Evolutionary conservation across 23 red algal genomes (phyloP), one percentile per base, ranked within the genome.

Genomic region (Chondrus crispus): DNA sequence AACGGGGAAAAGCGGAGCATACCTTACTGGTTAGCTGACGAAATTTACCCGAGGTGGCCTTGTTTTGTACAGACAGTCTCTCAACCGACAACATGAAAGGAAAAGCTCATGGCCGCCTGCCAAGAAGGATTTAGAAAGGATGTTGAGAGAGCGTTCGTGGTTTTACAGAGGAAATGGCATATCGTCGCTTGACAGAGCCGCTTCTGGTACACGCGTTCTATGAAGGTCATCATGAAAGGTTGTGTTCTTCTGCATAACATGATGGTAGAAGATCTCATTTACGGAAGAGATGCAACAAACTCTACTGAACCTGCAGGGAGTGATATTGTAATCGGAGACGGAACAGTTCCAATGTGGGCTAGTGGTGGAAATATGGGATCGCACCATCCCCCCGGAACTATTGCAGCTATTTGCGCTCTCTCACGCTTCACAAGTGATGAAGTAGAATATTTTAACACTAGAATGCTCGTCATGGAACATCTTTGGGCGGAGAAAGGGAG

Each of bases 211-310:
- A 51, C 12, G 30, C 13, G 5, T 35, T 58, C 9, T 4, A 89
- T 89, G 45, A 7, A 50, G 11, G 42, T 16, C 53, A 35, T 78
- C 22, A 77, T 60, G 18, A 18, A 51, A 55, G 37, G 46, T n/a
- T 89, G 85, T 42, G 76, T 89, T 37, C 48, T 89, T 76, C 40
- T 89, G 5, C 66, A 89, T 28, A 89, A 89, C 18, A 89, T 89
- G 68, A 63, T 89, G 11, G 85, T 89, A 6, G 46, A 89, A 20
- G 30, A 89, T 5, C 32, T n/a, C 14, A 18, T 71, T 5, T 8
- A 33, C 30, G 77, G 41, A 7, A 50, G 58, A 40, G 46, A 58
- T 22, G 5, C 24, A 45, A 62, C 46, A 10, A n/a, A n/a, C n/a
- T n/a, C n/a, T n/a, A n/a, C n/a, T n/a, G n/a, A n/a, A n/a, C n/a